Conservation (phyloP, 2,329 filamentous ascomycete genomes). For the Venturia asperata region DNA sequence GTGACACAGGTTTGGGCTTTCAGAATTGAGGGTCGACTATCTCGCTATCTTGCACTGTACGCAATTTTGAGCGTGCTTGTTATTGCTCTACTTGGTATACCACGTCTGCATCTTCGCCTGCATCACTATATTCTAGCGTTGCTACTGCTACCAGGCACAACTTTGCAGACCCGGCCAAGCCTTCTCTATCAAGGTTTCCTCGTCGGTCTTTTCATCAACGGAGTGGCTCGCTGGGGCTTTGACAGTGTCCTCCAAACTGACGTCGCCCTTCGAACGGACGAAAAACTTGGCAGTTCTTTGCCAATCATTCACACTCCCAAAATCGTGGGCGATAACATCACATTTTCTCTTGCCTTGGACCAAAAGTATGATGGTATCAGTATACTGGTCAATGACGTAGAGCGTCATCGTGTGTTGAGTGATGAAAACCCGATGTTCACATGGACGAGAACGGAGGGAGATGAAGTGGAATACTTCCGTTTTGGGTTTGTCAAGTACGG, state of each 20-base stretch:
- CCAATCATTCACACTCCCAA: conserved; percentile 3
- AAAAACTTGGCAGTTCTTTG: conserved; percentile 11
- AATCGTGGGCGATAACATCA: not conserved
- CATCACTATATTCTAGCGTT: conserved; percentile 30
- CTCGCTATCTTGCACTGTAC: conserved; percentile 20
- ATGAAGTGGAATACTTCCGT: conserved; percentile 31
- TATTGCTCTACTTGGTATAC: conserved; percentile 10
- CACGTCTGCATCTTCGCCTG: conserved; percentile 20
- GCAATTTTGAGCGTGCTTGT: conserved; percentile 15
- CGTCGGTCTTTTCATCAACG: conserved; percentile 33
- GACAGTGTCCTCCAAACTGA: conserved; percentile 24
- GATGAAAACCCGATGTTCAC: conserved; percentile 7
- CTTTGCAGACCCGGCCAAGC: conserved; percentile 31
- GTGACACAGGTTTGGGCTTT: conserved; percentile 32
- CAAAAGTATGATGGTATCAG: conserved; percentile 22
- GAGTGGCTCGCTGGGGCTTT: conserved; percentile 33
- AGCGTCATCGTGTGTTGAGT: conserved; percentile 20
- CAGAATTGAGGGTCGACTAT: conserved; percentile 28
- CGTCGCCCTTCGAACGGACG: conserved; percentile 3
- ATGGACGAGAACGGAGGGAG: conserved; percentile 19
- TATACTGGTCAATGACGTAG: conserved; percentile 25
- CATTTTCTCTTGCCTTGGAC: conserved; percentile 9
- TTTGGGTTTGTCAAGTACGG: conserved; percentile 30
- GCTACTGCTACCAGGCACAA: conserved; percentile 31
- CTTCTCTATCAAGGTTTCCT: conserved; percentile 32